Percentiles rank a stretch among this genome's conserved stretches.
phyloP scores from a whole-genome alignment of 331 rosid species.

The Malus hybrid region DNA sequence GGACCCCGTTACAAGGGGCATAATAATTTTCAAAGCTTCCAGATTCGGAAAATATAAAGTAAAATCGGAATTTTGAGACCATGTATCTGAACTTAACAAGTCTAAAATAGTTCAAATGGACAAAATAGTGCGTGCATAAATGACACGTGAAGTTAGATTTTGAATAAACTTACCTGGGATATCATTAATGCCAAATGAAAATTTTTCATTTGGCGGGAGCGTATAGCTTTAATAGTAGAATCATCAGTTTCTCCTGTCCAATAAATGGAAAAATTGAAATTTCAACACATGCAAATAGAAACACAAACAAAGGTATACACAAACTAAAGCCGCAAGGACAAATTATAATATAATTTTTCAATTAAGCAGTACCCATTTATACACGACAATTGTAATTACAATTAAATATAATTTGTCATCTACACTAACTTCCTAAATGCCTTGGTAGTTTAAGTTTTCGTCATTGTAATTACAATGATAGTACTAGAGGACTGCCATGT shows the following conservation, averaged over 20 bases:
- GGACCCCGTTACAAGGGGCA: not conserved
- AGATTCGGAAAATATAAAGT: not conserved
- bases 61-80: not conserved
- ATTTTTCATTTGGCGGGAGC: conserved; percentile 89
- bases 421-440: too few species aligned
- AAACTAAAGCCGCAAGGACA: not conserved
- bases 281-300: not conserved
- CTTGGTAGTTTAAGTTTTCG: too few species aligned
- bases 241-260: conserved; percentile 74
- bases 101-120: not conserved
- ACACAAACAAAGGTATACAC: not conserved
- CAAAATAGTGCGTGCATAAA: not conserved
- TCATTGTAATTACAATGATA: too few species aligned
- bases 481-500: not conserved
- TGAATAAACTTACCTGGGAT: conserved; percentile 51
- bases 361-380: not conserved
- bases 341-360: not conserved
- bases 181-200: conserved; percentile 83
- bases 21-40: not conserved
- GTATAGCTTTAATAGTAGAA: conserved; percentile 46
- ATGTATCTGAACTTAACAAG: not conserved
- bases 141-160: conserved; percentile 3
- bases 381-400: not conserved
- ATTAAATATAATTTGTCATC: too few species aligned
- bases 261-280: conserved; percentile 6